A percentile compares a stretch with the other conserved stretches of the same genome.
phyloP scores from a whole-genome alignment of 495 filamentous ascomycete genomes.

The Neurospora sp. region DNA sequence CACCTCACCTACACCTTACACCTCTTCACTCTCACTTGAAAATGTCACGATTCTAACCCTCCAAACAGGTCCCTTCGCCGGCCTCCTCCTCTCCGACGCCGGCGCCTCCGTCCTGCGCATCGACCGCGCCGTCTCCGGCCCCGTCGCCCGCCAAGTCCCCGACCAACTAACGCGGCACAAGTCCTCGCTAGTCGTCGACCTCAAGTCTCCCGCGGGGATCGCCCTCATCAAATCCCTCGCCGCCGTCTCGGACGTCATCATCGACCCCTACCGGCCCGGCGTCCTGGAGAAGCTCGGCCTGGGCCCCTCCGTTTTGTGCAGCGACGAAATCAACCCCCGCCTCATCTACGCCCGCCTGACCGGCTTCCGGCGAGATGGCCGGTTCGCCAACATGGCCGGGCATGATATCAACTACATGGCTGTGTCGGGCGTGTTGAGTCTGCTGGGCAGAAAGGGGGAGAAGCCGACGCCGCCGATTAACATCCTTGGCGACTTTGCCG shows the following conservation, averaged over 20 bases:
- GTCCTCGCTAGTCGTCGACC: conserved; percentile 62
- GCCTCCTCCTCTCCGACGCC: conserved; percentile 79
- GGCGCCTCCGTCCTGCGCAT: conserved; percentile 82
- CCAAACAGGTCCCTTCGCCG: conserved; percentile 67
- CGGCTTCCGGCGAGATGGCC: conserved; percentile 78
- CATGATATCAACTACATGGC: conserved; percentile 97
- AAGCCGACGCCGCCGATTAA: conserved; percentile 74
- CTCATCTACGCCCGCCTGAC: conserved; percentile 79
- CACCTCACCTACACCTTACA: neutral
- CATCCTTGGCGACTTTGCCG: conserved; percentile 82
- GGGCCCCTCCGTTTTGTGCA: conserved; percentile 53
- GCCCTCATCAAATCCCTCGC: conserved; percentile 56
- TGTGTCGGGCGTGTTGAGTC: conserved; percentile 66
- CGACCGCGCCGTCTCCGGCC: conserved; percentile 47
- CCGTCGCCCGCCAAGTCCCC: conserved; percentile 32
- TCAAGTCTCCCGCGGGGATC: conserved; percentile 55
- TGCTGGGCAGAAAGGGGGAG: conserved; percentile 60
- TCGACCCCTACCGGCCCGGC: conserved; percentile 88
- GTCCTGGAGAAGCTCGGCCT: conserved; percentile 78
- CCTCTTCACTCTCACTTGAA: neutral
- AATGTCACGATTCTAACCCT: neutral
- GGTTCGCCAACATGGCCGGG: conserved; percentile 82
- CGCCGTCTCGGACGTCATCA: conserved; percentile 59
- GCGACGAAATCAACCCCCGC: conserved; percentile 48
- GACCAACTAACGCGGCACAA: conserved; percentile 77